These are phyloP conservation scores for Leishmania martiniquensis DNA, from an alignment of 208 protist genomes.

Conservation along the genomic window DNA sequence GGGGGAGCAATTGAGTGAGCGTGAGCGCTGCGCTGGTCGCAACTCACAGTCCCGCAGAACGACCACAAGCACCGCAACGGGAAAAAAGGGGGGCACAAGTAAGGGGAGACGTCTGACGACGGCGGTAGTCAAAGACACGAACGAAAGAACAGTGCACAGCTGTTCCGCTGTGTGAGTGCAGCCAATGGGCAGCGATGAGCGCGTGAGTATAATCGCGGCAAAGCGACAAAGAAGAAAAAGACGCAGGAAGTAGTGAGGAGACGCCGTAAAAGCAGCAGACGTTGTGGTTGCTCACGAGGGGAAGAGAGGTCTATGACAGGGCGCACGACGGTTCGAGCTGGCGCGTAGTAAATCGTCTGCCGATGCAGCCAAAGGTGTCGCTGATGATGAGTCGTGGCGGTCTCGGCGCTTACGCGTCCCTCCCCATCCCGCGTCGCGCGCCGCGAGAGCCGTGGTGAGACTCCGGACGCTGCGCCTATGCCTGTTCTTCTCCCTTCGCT, in stretches of 20 bases:
- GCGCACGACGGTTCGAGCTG: neutral
- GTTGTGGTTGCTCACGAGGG: neutral
- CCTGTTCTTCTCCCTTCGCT: neutral
- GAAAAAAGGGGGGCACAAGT: neutral
- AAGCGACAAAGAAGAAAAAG: neutral
- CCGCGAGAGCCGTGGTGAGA: neutral
- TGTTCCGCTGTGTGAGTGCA: neutral
- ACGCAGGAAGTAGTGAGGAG: neutral
- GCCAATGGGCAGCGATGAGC: neutral
- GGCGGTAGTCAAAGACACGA: slow-evolving; percentile 16
- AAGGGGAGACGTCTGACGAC: no score
- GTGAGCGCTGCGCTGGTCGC: no score
- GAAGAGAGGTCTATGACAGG: neutral
- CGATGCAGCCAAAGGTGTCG: neutral
- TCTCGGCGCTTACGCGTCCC: no score
- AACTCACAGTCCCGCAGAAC: neutral
- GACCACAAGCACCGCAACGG: neutral
- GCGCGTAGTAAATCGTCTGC: neutral
- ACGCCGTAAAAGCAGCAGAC: neutral
- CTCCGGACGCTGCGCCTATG: neutral
- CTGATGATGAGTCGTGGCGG: neutral
- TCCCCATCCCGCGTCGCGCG: neutral
- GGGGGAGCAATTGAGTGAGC: neutral
- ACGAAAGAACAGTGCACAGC: slow-evolving; percentile 8
- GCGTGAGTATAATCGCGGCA: neutral